phyloP scores from a whole-genome alignment of 2,329 filamentous ascomycete genomes.

The Beauveria australis region DNA sequence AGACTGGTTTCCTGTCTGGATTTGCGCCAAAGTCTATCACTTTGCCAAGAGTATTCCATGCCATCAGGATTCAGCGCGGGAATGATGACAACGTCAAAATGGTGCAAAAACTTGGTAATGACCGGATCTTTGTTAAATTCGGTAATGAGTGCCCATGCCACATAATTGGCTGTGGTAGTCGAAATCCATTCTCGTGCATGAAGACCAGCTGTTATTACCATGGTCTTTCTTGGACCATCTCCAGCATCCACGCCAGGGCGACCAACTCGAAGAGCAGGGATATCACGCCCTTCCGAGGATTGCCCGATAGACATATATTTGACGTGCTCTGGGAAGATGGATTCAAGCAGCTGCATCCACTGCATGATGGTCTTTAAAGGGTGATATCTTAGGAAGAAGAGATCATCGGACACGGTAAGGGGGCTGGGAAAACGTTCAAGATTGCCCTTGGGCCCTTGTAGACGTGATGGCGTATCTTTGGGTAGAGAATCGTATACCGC shows the following conservation, averaged over 20 bases:
- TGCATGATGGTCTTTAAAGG: conserved; percentile 72
- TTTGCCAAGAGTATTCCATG: conserved; percentile 88
- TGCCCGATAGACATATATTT: conserved; percentile 67
- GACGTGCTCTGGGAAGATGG: conserved; percentile 80
- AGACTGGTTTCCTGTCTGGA: conserved; percentile 77
- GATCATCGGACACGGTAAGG: conserved; percentile 46
- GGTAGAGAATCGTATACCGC: conserved; percentile 55
- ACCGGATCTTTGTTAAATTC: conserved; percentile 63
- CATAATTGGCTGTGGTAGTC: conserved; percentile 80
- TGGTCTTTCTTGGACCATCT: conserved; percentile 55
- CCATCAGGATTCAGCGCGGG: conserved; percentile 90
- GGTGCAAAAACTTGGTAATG: conserved; percentile 70
- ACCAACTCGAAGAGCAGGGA: conserved; percentile 72
- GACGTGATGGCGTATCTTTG: conserved; percentile 14
- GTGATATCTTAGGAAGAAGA: conserved; percentile 92
- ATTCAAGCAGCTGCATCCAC: conserved; percentile 85
- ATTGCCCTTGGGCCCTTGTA: conserved; percentile 19
- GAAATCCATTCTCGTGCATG: conserved; percentile 97
- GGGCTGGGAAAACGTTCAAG: conserved; percentile 23
- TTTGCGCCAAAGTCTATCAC: conserved; percentile 90
- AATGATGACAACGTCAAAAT: conserved; percentile 82
- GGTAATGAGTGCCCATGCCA: conserved; percentile 82
- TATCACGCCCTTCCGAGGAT: conserved; percentile 82
- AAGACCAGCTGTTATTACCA: conserved; percentile 76
- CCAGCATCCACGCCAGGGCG: conserved; percentile 37